Evolutionary conservation across 2,329 filamentous ascomycete species (phyloP), one percentile per base, ranked within the genome.

Genomic region (Lizonia empirigonia): DNA sequence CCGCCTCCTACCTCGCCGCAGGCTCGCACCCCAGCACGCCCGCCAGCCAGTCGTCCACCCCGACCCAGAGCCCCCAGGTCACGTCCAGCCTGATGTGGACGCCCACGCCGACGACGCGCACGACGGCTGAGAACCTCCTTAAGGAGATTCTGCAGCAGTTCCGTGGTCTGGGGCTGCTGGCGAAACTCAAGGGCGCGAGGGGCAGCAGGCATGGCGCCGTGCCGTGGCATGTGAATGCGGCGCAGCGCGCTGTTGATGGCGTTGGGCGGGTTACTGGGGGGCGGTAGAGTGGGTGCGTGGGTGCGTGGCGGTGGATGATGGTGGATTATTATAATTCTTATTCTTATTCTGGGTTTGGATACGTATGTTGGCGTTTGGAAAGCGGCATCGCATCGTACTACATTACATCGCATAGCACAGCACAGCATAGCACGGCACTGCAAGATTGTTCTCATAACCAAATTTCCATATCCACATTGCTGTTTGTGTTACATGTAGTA

Each of bases 201-300:
- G 79, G 53, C 77, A 84, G 54, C 45, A 79, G 75, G 39, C 84
- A 86, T 64, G 75, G 75, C 13, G 79, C 85, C n/a, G 76, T 88
- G 62, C 90, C 90, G 15, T 90, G 89, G 87, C 90, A 93, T 77
- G 77, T 93, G 53, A 86, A 85, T 10, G 86, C 83, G 15, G 88
- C 85, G 2, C 82, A 88, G 71, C 87, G 87, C 73, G 87, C 83
- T 2, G 85, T 85, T 4, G 78, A 83, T 67, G 86, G 82, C 16
- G 71, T 93, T 66, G 64, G 62, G 23, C 59, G 34, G 37, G 59
- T 62, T 13, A 38, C 39, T 13, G 48, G 23, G 7, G 45, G 42
- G 24, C 37, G 40, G 30, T 44, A n/a, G n/a, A n/a, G n/a, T n/a
- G n/a, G n/a, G n/a, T n/a, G n/a, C n/a, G n/a, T n/a, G n/a, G n/a